Conservation (phyloP, 1,139 yeast species). For the Suhomyces guaymorum region DNA sequence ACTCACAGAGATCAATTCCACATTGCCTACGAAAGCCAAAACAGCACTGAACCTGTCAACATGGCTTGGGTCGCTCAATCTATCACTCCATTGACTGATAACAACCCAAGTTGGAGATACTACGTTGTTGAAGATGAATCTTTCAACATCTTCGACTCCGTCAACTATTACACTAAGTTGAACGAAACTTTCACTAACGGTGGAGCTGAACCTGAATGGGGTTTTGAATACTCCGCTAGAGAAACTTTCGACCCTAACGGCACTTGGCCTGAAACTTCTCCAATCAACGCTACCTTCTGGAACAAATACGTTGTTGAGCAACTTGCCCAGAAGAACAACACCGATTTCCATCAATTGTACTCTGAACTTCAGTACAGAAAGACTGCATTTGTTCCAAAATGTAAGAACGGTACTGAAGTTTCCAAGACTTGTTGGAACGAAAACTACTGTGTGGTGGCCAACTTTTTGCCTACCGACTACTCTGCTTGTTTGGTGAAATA, state of each 20-base stretch:
- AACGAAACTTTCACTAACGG: conserved; percentile 56
- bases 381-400: conserved; percentile 52
- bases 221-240: conserved; percentile 56
- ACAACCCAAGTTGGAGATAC: conserved; percentile 73
- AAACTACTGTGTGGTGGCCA: conserved; percentile 46
- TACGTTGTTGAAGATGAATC: conserved; percentile 66
- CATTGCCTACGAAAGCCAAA: conserved; percentile 49
- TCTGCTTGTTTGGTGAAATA: neutral
- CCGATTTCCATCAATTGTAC: conserved; percentile 48
- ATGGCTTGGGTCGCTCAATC: conserved; percentile 70
- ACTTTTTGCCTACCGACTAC: conserved; percentile 19
- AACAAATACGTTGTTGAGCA: conserved; percentile 39
- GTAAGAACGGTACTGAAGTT: conserved; percentile 36
- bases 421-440: conserved; percentile 38
- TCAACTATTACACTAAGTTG: conserved; percentile 55
- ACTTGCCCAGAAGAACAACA: conserved; percentile 35
- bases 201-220: conserved; percentile 56
- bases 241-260: conserved; percentile 45
- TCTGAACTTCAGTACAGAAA: conserved; percentile 49
- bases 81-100: conserved; percentile 55
- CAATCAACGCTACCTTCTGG: conserved; percentile 64
- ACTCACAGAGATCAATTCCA: conserved; percentile 70
- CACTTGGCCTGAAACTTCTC: conserved; percentile 52
- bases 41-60: conserved; percentile 47
- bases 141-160: conserved; percentile 61